These are phyloP conservation scores for Pezicula radicicola DNA, from an alignment of 2,329 filamentous ascomycete genomes.

Conservation along the genomic window DNA sequence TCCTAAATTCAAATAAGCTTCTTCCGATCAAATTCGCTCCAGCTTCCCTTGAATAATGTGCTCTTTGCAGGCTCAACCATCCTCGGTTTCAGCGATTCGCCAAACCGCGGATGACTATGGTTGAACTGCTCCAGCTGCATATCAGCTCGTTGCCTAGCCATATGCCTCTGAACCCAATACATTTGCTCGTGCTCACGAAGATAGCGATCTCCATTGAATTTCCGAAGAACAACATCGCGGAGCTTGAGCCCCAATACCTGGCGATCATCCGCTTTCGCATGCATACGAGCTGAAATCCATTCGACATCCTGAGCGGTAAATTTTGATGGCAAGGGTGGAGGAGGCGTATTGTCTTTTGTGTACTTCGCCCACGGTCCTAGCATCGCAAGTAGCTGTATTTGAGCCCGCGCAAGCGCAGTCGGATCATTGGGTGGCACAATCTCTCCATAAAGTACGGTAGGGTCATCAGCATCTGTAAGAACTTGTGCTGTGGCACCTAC, in stretches of 20 bases:
- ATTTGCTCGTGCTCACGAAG: constrained; percentile 44
- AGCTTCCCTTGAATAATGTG: background rate
- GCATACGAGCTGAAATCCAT: constrained; percentile 54
- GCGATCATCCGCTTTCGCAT: constrained; percentile 54
- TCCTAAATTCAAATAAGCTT: background rate
- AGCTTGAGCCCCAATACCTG: constrained; percentile 52
- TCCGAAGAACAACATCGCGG: constrained; percentile 50
- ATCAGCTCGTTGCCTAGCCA: background rate
- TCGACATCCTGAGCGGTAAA: constrained; percentile 48
- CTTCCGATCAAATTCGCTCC: background rate
- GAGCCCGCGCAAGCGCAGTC: constrained; percentile 53
- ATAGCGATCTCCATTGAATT: constrained; percentile 52
- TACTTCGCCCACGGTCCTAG: constrained; percentile 57
- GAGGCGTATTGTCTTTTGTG: constrained; percentile 43
- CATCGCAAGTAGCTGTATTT: constrained; percentile 56
- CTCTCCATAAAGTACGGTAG: constrained; percentile 43
- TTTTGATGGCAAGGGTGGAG: constrained; percentile 41
- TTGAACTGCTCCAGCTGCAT: background rate
- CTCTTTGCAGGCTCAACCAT: background rate
- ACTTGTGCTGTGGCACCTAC: constrained; percentile 50
- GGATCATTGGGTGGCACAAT: constrained; percentile 62
- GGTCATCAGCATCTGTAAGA: constrained; percentile 39
- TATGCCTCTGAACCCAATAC: constrained; percentile 3
- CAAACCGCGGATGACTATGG: background rate
- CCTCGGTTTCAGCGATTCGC: background rate